Evolutionary conservation across 805 yeast genomes (phyloP).

Genomic region (Lipomyces lipofer): DNA sequence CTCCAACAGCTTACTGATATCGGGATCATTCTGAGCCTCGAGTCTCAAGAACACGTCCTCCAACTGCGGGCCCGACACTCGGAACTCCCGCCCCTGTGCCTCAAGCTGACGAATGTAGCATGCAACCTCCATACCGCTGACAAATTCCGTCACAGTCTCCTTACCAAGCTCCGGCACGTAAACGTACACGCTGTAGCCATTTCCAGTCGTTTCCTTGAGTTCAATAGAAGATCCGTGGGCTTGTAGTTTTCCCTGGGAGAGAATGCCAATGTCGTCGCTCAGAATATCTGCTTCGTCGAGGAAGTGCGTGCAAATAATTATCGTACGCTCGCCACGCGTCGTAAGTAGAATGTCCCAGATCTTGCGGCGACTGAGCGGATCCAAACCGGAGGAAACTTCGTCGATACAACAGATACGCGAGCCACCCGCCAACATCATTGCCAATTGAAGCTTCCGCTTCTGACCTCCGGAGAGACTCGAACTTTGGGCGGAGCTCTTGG

Average conservation of each 20-base stretch:
- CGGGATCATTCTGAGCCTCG: conserved; percentile 13
- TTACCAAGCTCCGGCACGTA: conserved; percentile 9
- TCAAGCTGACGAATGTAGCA: neutral
- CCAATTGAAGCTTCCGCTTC: conserved; percentile 40
- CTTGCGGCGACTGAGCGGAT: conserved; percentile 40
- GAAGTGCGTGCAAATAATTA: conserved; percentile 40
- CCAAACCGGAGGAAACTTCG: conserved; percentile 42
- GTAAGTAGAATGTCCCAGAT: conserved; percentile 40
- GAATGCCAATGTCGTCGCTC: conserved; percentile 37
- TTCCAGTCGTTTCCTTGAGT: conserved; percentile 36
- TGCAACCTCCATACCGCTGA: neutral
- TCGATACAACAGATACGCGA: conserved; percentile 39
- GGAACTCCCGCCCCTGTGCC: conserved; percentile 1
- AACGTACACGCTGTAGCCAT: conserved; percentile 31
- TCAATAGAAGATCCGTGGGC: conserved; percentile 38
- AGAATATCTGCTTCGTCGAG: conserved; percentile 41
- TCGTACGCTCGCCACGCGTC: conserved; percentile 34
- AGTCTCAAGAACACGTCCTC: conserved; percentile 38
- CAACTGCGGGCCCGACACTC: conserved; percentile 36
- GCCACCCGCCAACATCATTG: conserved; percentile 41
- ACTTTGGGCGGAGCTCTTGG: conserved; percentile 29
- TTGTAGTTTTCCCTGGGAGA: conserved; percentile 36
- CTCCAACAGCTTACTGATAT: neutral
- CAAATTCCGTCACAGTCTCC: conserved; percentile 1
- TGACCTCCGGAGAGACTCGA: conserved; percentile 40